Base-by-base conservation (phyloP, 306 rosid genomes). In the Acmispon strigosus region DNA sequence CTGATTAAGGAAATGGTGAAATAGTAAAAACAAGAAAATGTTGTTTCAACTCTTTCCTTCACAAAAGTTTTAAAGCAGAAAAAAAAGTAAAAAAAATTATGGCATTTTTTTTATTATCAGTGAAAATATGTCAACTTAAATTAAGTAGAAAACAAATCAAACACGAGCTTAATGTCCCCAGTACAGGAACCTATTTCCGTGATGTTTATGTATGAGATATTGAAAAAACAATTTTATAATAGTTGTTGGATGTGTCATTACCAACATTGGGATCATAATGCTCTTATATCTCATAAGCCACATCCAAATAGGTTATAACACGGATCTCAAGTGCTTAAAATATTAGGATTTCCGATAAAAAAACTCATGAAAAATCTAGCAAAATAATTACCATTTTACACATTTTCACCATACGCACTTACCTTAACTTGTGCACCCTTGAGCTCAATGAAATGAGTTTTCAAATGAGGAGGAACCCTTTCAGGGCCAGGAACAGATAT, bases 361-460 rank as follows among this genome's bases (percentile, higher is more conserved):
- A 5, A 50, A 12, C 10, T 13, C 59, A 17, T 53, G 12, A 7
- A 67, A 59, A 58, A 43, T 49, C 52, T 49, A 18, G 27, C 49
- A 20, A n/a, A 52, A 47, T 14, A 59, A 45, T 20, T 47, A 59
- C 56, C 66, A 58, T 22, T 14, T 5, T 57, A 56, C 41, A 60
- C 11, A 58, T 17, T 43, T 27, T 60, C 32, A 66, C 39, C 80
- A 41, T 11, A 69, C 57, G 63, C 18, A 69, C 81, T 39, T 75
- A 94, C 99, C 97, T 95, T 95, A 74, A 91, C 99, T 65, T 95
- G 99, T 22, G 99, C 95, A 48, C 99, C 97, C 84, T 95, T 95
- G 67, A 95, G 90, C 86, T 95, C 99, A 56, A 85, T 79, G 78
- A 87, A 91, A 75, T 91, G 91, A 56, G 80, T 82, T 85, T 86